Evolutionary conservation across 257 asterid species (phyloP).

Genomic region (Fraxinus cuspidata): DNA sequence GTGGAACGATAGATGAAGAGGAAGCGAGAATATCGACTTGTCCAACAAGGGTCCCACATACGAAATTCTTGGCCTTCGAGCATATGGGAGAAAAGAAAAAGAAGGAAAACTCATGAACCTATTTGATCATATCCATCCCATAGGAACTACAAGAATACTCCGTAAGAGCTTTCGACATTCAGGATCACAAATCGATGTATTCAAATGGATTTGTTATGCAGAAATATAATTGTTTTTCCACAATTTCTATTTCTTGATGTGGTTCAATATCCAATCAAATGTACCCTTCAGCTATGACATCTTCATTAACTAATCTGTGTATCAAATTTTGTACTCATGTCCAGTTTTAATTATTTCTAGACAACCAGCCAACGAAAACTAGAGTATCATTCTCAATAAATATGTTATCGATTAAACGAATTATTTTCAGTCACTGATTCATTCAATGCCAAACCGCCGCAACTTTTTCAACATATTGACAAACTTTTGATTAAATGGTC

Average conservation of each 20-base stretch:
- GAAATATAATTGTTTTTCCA: too few relatives aligned
- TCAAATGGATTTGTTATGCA: background rate
- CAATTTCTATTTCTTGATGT: too few relatives aligned
- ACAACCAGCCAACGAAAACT: too few relatives aligned
- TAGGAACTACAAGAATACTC: background rate
- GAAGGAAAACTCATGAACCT: background rate
- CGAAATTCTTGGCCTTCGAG: background rate
- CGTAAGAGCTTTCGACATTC: background rate
- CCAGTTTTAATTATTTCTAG: too few relatives aligned
- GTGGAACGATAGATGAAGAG: background rate
- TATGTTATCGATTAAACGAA: background rate
- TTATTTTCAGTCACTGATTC: background rate
- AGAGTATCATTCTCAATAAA: too few relatives aligned
- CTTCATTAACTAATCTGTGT: background rate
- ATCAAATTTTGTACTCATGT: too few relatives aligned
- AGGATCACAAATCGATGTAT: too few relatives aligned
- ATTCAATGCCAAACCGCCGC: background rate
- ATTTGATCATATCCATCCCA: background rate
- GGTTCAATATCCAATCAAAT: background rate
- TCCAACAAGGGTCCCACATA: background rate
- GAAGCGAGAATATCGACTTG: background rate
- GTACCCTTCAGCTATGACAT: background rate
- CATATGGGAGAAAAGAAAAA: too few relatives aligned
- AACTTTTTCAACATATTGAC: background rate
- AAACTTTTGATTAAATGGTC: too few relatives aligned